A percentile compares a stretch with the other conserved stretches of the same genome.
Conservation (phyloP, 805 yeast species). For the Kazachstania taianensis region DNA sequence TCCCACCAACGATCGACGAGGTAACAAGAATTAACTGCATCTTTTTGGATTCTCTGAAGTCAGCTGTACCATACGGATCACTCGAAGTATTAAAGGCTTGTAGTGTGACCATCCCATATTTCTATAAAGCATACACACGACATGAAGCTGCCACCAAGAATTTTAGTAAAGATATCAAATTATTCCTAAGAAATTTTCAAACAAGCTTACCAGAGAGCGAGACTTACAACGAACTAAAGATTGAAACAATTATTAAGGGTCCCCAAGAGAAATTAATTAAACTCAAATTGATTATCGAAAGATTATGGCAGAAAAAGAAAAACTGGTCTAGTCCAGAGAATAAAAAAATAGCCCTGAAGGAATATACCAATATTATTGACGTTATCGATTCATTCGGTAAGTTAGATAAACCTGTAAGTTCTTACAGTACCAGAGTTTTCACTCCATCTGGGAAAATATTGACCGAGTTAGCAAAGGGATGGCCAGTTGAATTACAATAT, state of each 20-base stretch:
- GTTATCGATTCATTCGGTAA: constrained; percentile 78
- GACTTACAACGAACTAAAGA: constrained; percentile 39
- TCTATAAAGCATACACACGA: constrained; percentile 84
- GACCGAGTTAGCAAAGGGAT: constrained; percentile 70
- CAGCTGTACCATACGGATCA: constrained; percentile 60
- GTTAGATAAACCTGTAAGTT: constrained; percentile 32
- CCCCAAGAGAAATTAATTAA: constrained; percentile 59
- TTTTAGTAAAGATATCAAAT: constrained; percentile 40
- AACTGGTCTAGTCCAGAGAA: constrained; percentile 32
- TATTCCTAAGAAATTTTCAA: constrained; percentile 32
- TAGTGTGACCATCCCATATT: constrained; percentile 76
- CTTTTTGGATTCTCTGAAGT: constrained; percentile 60
- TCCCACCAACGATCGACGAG: constrained; percentile 95
- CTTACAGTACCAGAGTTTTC: constrained; percentile 57
- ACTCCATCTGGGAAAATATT: constrained; percentile 87
- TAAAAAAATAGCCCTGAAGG: constrained; percentile 26
- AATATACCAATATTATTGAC: constrained; percentile 44
- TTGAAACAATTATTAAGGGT: constrained; percentile 55
- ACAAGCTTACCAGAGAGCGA: constrained; percentile 20
- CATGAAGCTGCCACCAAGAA: constrained; percentile 85
- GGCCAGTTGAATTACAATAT: constrained; percentile 82
- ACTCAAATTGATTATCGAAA: constrained; percentile 54
- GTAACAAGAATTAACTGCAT: constrained; percentile 83
- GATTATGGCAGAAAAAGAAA: constrained; percentile 43
- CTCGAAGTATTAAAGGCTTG: constrained; percentile 71